phyloP scores from a whole-genome alignment of 176 grass and related monocot species.

The Aechmea fasciata region DNA sequence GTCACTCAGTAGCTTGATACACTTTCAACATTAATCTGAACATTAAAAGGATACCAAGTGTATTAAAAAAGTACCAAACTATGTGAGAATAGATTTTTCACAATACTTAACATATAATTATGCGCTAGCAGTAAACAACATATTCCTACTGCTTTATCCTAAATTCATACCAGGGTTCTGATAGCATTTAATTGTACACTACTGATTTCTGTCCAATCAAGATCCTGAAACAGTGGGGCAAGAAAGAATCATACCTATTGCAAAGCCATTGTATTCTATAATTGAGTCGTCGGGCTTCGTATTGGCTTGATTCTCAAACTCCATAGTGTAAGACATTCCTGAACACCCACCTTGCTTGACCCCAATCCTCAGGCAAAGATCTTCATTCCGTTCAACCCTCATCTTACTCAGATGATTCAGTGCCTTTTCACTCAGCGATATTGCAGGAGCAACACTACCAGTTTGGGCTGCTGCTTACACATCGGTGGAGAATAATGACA shows the following conservation, averaged over 20 bases:
- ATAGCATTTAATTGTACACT: too few relatives aligned
- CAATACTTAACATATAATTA: too few relatives aligned
- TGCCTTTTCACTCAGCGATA: constrained; percentile 80
- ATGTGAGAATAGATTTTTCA: too few relatives aligned
- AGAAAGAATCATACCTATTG: constrained; percentile 54
- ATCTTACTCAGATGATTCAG: constrained; percentile 78
- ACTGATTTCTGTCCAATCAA: background rate
- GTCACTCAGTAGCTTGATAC: too few relatives aligned
- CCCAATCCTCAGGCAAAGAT: constrained; percentile 91
- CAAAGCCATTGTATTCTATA: constrained; percentile 86
- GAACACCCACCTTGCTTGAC: constrained; percentile 97
- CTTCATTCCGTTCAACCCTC: constrained; percentile 67
- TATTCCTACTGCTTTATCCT: too few relatives aligned
- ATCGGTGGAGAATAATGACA: background rate
- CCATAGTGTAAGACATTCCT: constrained; percentile 99
- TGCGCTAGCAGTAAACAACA: too few relatives aligned
- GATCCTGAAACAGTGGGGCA: background rate
- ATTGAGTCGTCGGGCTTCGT: constrained; percentile 50
- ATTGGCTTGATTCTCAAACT: constrained; percentile 59
- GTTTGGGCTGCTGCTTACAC: constrained; percentile 23
- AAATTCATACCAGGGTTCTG: too few relatives aligned
- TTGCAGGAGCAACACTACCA: constrained; percentile 64
- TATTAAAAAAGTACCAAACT: too few relatives aligned
- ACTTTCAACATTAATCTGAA: too few relatives aligned
- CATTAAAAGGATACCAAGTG: too few relatives aligned